Evolutionary conservation across 345 rosid species (phyloP), one percentile per base, ranked within the genome.

Genomic region (Salix udensis): DNA sequence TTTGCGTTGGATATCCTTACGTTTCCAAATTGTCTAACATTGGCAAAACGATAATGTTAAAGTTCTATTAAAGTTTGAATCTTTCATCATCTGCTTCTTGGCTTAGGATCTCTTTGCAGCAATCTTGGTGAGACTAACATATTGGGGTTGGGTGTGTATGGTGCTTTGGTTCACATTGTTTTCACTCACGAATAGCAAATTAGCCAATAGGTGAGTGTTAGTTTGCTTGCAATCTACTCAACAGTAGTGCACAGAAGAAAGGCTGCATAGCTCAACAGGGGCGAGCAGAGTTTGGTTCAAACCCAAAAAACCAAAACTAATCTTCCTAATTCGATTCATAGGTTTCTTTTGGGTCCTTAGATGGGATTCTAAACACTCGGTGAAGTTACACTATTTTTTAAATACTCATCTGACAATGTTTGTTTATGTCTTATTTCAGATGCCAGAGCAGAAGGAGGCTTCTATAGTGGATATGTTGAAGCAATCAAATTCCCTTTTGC

Each of bases 401-500:
- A 46, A 30, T n/a, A 12, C 53, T 39, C 40, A 40, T 16, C 12
- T 69, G 40, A 42, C 62, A 30, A 39, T 28, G 42, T 5, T 71
- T 70, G 34, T 77, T 30, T 71, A 69, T 74, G 52, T 61, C 55
- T 64, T 74, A 69, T 79, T 86, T 74, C 87, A 84, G 90, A 79
- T 65, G 55, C 60, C 31, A 69, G 79, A 68, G 77, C 76, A 58
- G 69, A 87, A 79, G 72, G 82, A 80, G 81, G 24, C 23, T 81
- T 76, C 91, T 28, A 36, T 93, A 28, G 44, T 87, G 80, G 83
- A 84, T 77, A 83, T 90, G 79, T 78, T 95, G 84, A 88, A 88
- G 89, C 86, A 88, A 48, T 86, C 98, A 50, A 93, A 93, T 83
- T 86, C 93, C 15, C 71, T 91, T 67, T 85, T 95, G 82, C 98